These are phyloP conservation scores for Rhodotorula sp. DNA, from an alignment of 1,284 basidiomycete species.

Conservation along the genomic window DNA sequence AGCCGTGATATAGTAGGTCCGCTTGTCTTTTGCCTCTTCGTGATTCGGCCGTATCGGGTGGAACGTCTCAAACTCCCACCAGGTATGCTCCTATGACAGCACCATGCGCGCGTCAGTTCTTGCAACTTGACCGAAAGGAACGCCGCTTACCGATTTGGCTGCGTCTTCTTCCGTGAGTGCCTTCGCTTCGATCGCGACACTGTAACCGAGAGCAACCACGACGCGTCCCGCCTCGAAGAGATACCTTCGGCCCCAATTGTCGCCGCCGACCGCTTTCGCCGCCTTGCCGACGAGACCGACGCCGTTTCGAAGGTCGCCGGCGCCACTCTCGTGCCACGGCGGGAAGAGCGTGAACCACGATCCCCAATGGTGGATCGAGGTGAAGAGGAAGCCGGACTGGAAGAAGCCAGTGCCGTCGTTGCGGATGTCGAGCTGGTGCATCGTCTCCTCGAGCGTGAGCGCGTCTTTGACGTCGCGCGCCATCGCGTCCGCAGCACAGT, in stretches of 20 bases:
- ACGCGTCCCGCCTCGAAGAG: conserved; percentile 41
- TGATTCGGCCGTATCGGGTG: conserved; percentile 37
- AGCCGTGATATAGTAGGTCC: conserved; percentile 42
- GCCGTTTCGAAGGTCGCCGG: conserved; percentile 34
- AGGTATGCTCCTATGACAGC: conserved; percentile 37
- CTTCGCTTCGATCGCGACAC: conserved; percentile 24
- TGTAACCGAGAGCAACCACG: conserved; percentile 34
- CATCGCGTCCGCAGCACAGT: conserved; percentile 41
- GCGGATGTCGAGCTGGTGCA: conserved; percentile 44
- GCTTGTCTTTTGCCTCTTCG: conserved; percentile 38
- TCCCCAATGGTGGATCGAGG: conserved; percentile 43
- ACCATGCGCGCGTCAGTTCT: background rate
- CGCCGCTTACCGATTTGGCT: conserved; percentile 26
- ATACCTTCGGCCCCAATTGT: conserved; percentile 43
- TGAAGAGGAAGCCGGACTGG: conserved; percentile 43
- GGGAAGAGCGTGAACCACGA: conserved; percentile 40
- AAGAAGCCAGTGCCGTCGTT: conserved; percentile 44
- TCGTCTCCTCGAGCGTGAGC: conserved; percentile 37
- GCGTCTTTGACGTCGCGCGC: conserved; percentile 31
- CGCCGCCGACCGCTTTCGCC: conserved; percentile 37
- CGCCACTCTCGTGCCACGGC: conserved; percentile 36
- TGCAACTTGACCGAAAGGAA: background rate
- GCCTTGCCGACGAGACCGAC: conserved; percentile 40
- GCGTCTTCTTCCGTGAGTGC: conserved; percentile 23
- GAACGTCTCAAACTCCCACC: conserved; percentile 43